phyloP scores from a whole-genome alignment of 371 early-diverging fungal species.

The Spiromyces aspiralis region DNA sequence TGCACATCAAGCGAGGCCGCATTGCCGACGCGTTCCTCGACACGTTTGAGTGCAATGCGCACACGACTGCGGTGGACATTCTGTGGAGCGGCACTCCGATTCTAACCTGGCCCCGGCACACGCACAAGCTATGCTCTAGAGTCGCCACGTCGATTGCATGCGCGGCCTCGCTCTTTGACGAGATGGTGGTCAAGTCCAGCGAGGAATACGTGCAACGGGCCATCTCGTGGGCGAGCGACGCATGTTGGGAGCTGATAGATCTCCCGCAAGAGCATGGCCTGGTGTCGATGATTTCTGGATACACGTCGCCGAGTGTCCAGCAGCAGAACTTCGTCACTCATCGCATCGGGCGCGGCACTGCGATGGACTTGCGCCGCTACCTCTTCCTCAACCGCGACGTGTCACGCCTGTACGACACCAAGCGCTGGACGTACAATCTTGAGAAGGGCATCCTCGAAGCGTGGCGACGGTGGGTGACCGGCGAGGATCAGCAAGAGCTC shows the following conservation, averaged over 20 bases:
- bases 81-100: conserved; percentile 89
- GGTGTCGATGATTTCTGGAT: neutral
- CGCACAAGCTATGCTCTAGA: conserved; percentile 80
- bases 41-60: conserved; percentile 89
- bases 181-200: conserved; percentile 63
- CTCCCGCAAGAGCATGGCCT: neutral
- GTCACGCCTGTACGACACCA: conserved; percentile 70
- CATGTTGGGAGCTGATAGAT: neutral
- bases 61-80: conserved; percentile 88
- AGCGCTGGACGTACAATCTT: conserved; percentile 71
- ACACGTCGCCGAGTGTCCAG: conserved; percentile 26
- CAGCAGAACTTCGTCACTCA: conserved; percentile 14
- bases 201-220: conserved; percentile 63
- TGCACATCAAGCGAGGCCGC: conserved; percentile 89
- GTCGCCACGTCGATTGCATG: conserved; percentile 78
- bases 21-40: conserved; percentile 84
- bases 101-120: conserved; percentile 73
- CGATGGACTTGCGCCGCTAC: conserved; percentile 49
- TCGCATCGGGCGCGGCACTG: conserved; percentile 39
- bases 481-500: conserved; percentile 14
- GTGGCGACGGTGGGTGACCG: conserved; percentile 53
- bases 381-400: conserved; percentile 59
- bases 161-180: conserved; percentile 33
- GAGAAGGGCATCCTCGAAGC: conserved; percentile 57
- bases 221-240: conserved; percentile 37